Conservation (phyloP, 495 filamentous ascomycete species). For the Aeminium ludgeri region DNA sequence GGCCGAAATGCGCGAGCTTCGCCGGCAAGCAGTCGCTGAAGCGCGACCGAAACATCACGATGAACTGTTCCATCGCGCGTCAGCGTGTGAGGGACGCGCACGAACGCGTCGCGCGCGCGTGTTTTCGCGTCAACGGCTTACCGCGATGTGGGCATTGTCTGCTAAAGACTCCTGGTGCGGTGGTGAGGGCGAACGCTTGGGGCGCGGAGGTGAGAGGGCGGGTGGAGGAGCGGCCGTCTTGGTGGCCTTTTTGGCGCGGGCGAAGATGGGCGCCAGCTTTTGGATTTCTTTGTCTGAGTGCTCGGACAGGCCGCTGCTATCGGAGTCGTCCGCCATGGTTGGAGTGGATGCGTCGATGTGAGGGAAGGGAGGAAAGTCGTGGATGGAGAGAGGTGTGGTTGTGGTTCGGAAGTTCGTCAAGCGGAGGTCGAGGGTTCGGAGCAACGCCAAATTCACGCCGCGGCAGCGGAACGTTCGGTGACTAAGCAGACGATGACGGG, state of each 20-base stretch:
- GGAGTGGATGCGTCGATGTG: too few relatives aligned
- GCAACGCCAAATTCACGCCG: too few relatives aligned
- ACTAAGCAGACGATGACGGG: too few relatives aligned
- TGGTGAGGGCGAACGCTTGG: conserved; percentile 15
- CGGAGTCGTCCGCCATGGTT: conserved; percentile 8
- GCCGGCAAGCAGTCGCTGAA: conserved; percentile 80
- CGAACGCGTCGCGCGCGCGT: conserved; percentile 9
- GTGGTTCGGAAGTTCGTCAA: neutral
- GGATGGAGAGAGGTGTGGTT: neutral
- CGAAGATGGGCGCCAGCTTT: conserved; percentile 15
- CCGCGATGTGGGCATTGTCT: conserved; percentile 19
- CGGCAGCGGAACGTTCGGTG: too few relatives aligned
- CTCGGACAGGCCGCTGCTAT: conserved; percentile 7
- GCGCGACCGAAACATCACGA: conserved; percentile 91
- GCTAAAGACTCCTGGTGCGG: conserved; percentile 19
- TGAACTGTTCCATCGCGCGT: conserved; percentile 44
- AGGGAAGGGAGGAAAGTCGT: conserved; percentile 1
- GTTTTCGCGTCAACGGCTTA: conserved; percentile 13
- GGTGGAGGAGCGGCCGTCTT: conserved; percentile 9
- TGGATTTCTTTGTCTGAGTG: conserved; percentile 13
- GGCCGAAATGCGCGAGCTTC: conserved; percentile 71
- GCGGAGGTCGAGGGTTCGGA: too few relatives aligned
- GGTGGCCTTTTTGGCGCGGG: conserved; percentile 11
- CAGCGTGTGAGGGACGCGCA: conserved; percentile 20
- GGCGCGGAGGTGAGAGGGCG: conserved; percentile 5